A percentile compares a stretch with the other conserved stretches of the same genome.
Evolutionary conservation across 495 filamentous ascomycete genomes (phyloP).

Genomic region (Mytilinidion resinicola): DNA sequence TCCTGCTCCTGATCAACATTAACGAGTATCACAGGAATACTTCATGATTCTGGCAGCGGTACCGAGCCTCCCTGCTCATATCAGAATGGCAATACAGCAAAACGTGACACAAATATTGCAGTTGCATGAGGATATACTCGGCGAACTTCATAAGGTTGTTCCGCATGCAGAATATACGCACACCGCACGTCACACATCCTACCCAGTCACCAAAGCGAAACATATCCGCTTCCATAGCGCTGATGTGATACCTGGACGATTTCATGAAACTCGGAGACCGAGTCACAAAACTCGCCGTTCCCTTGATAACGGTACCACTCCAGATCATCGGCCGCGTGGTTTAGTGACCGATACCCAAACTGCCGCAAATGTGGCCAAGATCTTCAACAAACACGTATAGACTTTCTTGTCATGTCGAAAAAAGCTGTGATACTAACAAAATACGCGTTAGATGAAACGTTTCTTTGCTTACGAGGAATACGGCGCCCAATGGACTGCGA

Average conservation of each 20-base stretch:
- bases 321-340: constrained; percentile 24
- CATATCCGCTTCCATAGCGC: constrained; percentile 52
- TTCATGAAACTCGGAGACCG: constrained; percentile 9
- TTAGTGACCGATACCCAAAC: constrained; percentile 63
- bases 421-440: not conserved
- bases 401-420: not conserved
- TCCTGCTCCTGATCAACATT: constrained; percentile 1
- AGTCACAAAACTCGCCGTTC: constrained; percentile 31
- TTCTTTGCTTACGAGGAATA: constrained; percentile 88
- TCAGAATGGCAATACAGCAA: constrained; percentile 56
- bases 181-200: constrained; percentile 13
- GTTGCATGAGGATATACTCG: constrained; percentile 63
- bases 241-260: constrained; percentile 49
- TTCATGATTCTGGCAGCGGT: constrained; percentile 58
- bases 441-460: constrained; percentile 55
- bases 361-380: constrained; percentile 65
- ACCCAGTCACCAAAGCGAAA: constrained; percentile 21
- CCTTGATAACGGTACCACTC: constrained; percentile 30
- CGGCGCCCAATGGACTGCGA: constrained; percentile 75
- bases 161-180: constrained; percentile 58
- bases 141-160: constrained; percentile 55
- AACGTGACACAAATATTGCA: constrained; percentile 65
- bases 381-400: constrained; percentile 66
- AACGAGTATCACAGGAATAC: constrained; percentile 48
- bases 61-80: constrained; percentile 48